Evolutionary conservation across 2,329 filamentous ascomycete species (phyloP), one percentile per base, ranked within the genome.

Genomic region (Colletotrichum liaoningense): DNA sequence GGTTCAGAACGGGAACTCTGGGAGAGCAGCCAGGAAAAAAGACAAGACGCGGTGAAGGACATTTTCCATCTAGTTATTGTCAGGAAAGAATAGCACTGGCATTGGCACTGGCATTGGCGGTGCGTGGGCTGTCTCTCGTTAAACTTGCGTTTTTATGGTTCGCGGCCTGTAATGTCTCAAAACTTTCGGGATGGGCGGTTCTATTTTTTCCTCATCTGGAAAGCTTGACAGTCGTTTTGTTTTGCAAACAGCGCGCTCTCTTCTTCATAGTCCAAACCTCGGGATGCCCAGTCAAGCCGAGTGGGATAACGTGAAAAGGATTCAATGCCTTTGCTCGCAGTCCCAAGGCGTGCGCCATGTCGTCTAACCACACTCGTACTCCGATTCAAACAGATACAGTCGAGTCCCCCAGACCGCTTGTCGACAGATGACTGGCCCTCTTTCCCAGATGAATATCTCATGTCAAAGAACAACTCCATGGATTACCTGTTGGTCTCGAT

Each of bases 31-130:
- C 16, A 49, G 42, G 14, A 19, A 49, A 49, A 46, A 35, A 65
- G 35, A 42, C 42, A 72, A 66, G 71, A 73, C 71, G 71, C 71
- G 67, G 71, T 73, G 71, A 73, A 66, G 67, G 67, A 26, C 33
- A 46, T 56, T 55, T 69, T 55, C 26, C 22, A 38, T 72, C 52
- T 60, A 49, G 56, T 65, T 65, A 46, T 60, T 35, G 60, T 65
- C 62, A 46, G 56, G 70, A 35, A 57, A 52, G 24, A 55, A 63
- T 60, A 26, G 58, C 42, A 49, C 42, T 49, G 57, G 30, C 55
- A 28, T 42, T 46, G 63, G 59, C 71, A 70, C 42, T 63, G 70
- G 54, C 59, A 64, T 69, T 63, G 59, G 54, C 59, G 70, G 60
- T 70, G 60, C 67, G 60, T 73, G 60, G 30, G 55, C 22, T 66